Evolutionary conservation across 2,329 filamentous ascomycete species (phyloP).

Genomic region (Colletotrichum magnum): DNA sequence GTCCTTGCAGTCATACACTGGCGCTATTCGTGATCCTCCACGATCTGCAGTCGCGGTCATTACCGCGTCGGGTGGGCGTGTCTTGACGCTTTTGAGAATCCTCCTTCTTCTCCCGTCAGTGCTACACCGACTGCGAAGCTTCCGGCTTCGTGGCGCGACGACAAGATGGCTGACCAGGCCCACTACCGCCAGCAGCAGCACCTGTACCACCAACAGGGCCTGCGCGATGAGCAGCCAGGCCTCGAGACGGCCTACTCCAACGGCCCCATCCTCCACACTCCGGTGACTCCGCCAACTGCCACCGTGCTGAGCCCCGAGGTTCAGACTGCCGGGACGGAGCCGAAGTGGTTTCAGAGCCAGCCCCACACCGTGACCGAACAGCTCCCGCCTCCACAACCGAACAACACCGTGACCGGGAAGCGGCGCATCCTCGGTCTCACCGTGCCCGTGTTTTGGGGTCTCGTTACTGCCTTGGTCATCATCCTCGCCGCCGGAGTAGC

Average conservation of each 20-base stretch:
- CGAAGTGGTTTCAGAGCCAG: constrained; percentile 8
- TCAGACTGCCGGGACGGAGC: neutral
- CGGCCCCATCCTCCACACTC: constrained; percentile 17
- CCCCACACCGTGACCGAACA: neutral
- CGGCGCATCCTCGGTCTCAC: constrained; percentile 41
- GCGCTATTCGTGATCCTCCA: too few species aligned
- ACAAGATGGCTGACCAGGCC: constrained; percentile 9
- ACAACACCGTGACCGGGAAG: neutral
- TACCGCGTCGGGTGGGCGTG: neutral
- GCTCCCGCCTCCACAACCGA: neutral
- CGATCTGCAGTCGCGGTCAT: neutral
- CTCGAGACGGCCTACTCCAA: constrained; percentile 21
- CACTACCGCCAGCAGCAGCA: constrained; percentile 16
- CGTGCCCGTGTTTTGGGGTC: constrained; percentile 41
- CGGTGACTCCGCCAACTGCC: neutral
- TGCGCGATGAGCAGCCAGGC: constrained; percentile 17
- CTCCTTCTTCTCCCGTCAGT: neutral
- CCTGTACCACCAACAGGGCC: constrained; percentile 6
- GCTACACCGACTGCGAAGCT: neutral
- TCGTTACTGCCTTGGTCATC: constrained; percentile 38
- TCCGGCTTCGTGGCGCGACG: neutral
- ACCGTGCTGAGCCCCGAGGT: neutral
- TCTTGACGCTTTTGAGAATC: neutral
- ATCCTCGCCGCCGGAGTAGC: constrained; percentile 41
- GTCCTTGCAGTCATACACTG: neutral